Conservation (phyloP, 202 grass and related monocot genomes). For the Setaria italica region DNA sequence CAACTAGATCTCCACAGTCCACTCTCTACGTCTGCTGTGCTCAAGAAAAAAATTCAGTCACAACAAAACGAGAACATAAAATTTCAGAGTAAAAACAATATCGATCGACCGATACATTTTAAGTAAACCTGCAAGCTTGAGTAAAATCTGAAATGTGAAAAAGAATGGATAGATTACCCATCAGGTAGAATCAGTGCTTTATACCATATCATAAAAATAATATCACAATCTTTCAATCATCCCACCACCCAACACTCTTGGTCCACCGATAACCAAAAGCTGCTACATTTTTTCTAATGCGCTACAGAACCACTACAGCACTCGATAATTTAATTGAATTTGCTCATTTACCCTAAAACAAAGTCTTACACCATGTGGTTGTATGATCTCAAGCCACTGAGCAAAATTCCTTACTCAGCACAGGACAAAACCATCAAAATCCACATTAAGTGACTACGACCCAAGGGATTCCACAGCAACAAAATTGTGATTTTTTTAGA, state of each 20-base stretch:
- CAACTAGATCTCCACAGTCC: too few species aligned
- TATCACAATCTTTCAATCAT: slow-evolving; percentile 81
- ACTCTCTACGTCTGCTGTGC: too few species aligned
- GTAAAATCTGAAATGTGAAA: slow-evolving; percentile 73
- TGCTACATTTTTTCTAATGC: slow-evolving; percentile 32
- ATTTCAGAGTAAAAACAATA: too few species aligned
- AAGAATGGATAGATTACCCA: slow-evolving; percentile 69
- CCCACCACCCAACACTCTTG: slow-evolving; percentile 77
- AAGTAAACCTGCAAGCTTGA: not conserved
- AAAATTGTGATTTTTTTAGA: not conserved
- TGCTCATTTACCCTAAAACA: not conserved
- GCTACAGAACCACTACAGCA: not conserved
- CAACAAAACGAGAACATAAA: too few species aligned
- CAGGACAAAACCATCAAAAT: not conserved
- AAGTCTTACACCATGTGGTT: too few species aligned
- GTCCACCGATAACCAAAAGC: slow-evolving; percentile 91
- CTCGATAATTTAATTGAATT: not conserved
- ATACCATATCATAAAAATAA: slow-evolving; percentile 70
- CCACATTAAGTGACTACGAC: not conserved
- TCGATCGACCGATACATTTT: too few species aligned
- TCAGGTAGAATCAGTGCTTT: slow-evolving; percentile 77
- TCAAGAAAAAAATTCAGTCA: too few species aligned
- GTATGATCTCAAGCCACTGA: not conserved
- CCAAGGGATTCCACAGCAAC: not conserved
- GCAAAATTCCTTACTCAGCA: not conserved